Percentiles rank a stretch among this genome's conserved stretches.
Evolutionary conservation across 2,329 filamentous ascomycete genomes (phyloP).

Genomic region (Sporothrix protearum): DNA sequence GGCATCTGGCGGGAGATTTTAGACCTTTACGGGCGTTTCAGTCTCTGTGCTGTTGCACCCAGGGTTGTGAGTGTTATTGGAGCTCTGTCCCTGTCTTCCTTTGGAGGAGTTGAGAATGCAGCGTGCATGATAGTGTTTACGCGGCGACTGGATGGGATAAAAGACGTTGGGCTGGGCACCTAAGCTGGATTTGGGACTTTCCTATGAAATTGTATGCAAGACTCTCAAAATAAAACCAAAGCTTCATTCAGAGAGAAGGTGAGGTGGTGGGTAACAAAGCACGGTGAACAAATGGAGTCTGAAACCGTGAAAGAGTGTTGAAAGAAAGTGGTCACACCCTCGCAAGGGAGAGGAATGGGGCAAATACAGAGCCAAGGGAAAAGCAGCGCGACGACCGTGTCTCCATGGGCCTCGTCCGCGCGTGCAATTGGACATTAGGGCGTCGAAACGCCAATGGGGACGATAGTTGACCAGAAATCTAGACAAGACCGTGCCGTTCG

Average conservation of each 20-base stretch:
- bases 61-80: not conserved
- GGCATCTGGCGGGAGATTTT: not conserved
- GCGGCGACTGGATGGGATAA: not conserved
- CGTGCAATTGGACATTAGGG: not conserved
- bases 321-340: not conserved
- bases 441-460: not conserved
- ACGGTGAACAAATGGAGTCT: not conserved
- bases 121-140: slow-evolving; percentile 33
- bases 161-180: not conserved
- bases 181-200: not conserved
- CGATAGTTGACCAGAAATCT: not conserved
- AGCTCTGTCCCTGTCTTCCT: not conserved
- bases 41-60: not conserved
- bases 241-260: too few relatives aligned
- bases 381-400: not conserved
- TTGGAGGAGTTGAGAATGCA: slow-evolving; percentile 31
- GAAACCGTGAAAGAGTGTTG: not conserved
- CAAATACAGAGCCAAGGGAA: not conserved
- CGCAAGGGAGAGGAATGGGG: not conserved
- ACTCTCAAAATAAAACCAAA: not conserved
- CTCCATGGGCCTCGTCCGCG: not conserved
- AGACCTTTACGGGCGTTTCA: not conserved
- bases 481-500: not conserved
- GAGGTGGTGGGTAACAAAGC: not conserved
- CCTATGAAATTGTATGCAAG: not conserved